A percentile compares a stretch with the other conserved stretches of the same genome.
These are phyloP conservation scores for Quercus ilex DNA, from an alignment of 306 rosid species.

Conservation along the genomic window DNA sequence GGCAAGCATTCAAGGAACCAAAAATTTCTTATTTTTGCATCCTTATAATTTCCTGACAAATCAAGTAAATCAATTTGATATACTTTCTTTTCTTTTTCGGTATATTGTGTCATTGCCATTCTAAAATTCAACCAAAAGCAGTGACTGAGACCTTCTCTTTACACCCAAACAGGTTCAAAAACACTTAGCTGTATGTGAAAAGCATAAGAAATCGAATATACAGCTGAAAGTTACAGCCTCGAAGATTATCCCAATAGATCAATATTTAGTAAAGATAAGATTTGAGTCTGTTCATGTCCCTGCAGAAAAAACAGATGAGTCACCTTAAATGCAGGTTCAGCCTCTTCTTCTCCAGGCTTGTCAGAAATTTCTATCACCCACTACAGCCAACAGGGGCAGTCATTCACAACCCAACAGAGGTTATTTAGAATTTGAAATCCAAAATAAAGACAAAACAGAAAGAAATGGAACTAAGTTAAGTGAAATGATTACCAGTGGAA, in stretches of 20 bases:
- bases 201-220: not conserved
- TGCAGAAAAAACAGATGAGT: constrained; percentile 23
- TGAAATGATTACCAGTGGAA: constrained; percentile 78
- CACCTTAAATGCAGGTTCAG: constrained; percentile 96
- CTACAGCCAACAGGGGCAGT: constrained; percentile 38
- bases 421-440: constrained; percentile 6
- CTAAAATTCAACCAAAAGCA: not conserved
- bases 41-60: not conserved
- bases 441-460: not conserved
- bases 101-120: not conserved
- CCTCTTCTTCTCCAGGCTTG: constrained; percentile 85
- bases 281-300: not conserved
- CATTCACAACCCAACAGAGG: not conserved
- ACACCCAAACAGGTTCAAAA: not conserved
- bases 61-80: not conserved
- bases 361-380: constrained; percentile 98
- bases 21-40: not conserved
- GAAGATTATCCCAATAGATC: not conserved
- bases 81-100: not conserved
- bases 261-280: not conserved
- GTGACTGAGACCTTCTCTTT: not conserved
- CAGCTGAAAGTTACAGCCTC: not conserved
- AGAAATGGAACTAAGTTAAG: constrained; percentile 4
- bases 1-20: not conserved
- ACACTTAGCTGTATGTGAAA: not conserved